A percentile compares a stretch with the other conserved stretches of the same genome.
These are phyloP conservation scores for Saccharomyces mikatae DNA, from an alignment of 805 yeast species.

Conservation along the genomic window DNA sequence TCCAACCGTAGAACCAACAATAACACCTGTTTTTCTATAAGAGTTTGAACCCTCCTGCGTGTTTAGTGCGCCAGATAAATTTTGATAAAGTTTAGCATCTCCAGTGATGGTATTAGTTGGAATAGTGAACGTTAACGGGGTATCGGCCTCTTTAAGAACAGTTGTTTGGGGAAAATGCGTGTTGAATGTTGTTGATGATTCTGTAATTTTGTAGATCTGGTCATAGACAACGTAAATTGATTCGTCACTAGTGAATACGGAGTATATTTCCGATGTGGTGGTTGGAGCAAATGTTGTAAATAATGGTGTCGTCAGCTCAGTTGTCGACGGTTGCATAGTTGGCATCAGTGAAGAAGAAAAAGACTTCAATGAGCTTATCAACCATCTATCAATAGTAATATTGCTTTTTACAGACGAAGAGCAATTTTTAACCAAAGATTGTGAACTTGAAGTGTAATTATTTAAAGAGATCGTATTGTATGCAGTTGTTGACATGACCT, in stretches of 20 bases:
- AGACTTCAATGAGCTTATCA: background rate
- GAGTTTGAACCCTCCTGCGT: background rate
- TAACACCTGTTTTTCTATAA: background rate
- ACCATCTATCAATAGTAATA: background rate
- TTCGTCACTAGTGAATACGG: constrained; percentile 5
- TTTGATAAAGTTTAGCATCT: constrained; percentile 1
- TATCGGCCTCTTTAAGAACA: background rate
- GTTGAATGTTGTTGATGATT: constrained; percentile 10
- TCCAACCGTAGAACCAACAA: constrained; percentile 2
- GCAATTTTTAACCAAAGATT: background rate
- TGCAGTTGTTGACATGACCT: background rate
- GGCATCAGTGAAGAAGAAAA: background rate
- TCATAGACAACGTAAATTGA: constrained; percentile 10
- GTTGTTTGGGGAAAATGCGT: constrained; percentile 10
- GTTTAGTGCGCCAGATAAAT: background rate
- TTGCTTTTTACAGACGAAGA: background rate
- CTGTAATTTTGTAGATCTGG: constrained; percentile 13
- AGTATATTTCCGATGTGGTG: constrained; percentile 3
- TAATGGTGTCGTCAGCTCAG: constrained; percentile 1
- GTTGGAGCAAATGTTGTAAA: constrained; percentile 4
- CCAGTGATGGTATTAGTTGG: background rate
- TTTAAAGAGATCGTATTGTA: background rate
- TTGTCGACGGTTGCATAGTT: background rate
- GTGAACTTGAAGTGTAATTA: background rate
- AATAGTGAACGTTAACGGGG: background rate